Evolutionary conservation across 805 yeast species (phyloP).

Genomic region (Candida oleophila): DNA sequence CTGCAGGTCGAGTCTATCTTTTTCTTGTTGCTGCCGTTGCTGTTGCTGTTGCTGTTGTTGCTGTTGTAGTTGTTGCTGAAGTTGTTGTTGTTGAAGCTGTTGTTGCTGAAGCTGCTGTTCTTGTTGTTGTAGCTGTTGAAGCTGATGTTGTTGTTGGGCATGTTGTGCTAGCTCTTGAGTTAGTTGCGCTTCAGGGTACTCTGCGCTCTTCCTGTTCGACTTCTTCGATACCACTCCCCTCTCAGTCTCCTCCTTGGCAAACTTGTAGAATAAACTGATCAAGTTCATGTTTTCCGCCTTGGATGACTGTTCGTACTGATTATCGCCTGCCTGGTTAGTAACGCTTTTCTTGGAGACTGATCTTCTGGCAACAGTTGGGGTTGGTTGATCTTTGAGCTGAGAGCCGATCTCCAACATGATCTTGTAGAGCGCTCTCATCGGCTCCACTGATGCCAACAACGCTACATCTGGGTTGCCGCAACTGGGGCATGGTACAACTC

Average conservation of each 20-base stretch:
- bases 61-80: too few relatives aligned
- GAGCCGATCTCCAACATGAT: conserved; percentile 13
- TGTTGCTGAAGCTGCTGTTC: not conserved
- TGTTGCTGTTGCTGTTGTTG: not conserved
- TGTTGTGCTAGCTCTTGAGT: too few relatives aligned
- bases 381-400: not conserved
- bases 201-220: not conserved
- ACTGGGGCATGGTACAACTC: conserved; percentile 19
- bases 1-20: not conserved
- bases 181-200: not conserved
- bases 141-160: not conserved
- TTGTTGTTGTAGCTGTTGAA: not conserved
- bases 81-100: not conserved
- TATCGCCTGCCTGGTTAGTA: not conserved
- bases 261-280: conserved; percentile 36
- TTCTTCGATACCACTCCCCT: not conserved
- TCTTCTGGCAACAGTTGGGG: not conserved
- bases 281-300: conserved; percentile 28
- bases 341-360: conserved; percentile 1
- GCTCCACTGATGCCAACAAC: conserved; percentile 27
- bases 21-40: not conserved
- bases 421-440: conserved; percentile 32
- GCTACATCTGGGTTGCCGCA: conserved; percentile 20
- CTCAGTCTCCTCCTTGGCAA: conserved; percentile 34
- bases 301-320: not conserved